Evolutionary conservation across 106 monocot genomes (phyloP).

Genomic region (Narthecium ossifragum): DNA sequence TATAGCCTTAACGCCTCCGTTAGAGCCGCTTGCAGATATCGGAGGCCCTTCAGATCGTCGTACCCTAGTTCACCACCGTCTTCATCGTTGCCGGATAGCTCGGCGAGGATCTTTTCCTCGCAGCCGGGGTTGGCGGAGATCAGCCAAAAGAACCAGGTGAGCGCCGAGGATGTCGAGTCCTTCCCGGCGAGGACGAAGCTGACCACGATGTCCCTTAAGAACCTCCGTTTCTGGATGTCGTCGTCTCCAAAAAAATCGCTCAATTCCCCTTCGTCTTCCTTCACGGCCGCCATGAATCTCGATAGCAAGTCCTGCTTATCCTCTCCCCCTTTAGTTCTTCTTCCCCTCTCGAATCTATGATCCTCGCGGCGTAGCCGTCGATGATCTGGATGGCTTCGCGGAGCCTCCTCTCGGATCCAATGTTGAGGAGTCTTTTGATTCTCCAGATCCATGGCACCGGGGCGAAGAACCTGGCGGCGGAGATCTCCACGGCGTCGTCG

Average conservation of each 20-base stretch:
- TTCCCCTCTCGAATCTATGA: slow-evolving; percentile 16
- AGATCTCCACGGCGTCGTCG: slow-evolving; percentile 10
- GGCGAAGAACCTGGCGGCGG: slow-evolving; percentile 30
- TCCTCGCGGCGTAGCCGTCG: slow-evolving; percentile 18
- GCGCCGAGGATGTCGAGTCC: slow-evolving; percentile 7
- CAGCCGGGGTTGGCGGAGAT: not conserved
- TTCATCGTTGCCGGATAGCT: not conserved
- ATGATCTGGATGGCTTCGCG: slow-evolving; percentile 17
- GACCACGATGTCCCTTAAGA: slow-evolving; percentile 4
- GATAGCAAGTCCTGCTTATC: slow-evolving; percentile 3
- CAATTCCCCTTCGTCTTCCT: not conserved
- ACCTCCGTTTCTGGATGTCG: too few species aligned
- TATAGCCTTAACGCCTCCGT: slow-evolving; percentile 8
- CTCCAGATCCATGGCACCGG: slow-evolving; percentile 14
- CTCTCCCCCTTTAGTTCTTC: not conserved
- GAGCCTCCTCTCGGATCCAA: slow-evolving; percentile 28
- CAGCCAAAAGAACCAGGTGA: slow-evolving; percentile 13
- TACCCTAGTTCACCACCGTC: not conserved
- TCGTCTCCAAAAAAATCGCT: too few species aligned
- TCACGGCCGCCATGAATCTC: not conserved
- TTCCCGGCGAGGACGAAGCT: slow-evolving; percentile 14
- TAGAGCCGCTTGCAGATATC: slow-evolving; percentile 8
- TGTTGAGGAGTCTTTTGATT: slow-evolving; percentile 19
- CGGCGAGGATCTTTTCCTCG: not conserved
- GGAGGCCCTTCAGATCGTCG: slow-evolving; percentile 6